Conservation (phyloP, 2,329 filamentous ascomycete species). For the Pseudogymnoascus sp. region DNA sequence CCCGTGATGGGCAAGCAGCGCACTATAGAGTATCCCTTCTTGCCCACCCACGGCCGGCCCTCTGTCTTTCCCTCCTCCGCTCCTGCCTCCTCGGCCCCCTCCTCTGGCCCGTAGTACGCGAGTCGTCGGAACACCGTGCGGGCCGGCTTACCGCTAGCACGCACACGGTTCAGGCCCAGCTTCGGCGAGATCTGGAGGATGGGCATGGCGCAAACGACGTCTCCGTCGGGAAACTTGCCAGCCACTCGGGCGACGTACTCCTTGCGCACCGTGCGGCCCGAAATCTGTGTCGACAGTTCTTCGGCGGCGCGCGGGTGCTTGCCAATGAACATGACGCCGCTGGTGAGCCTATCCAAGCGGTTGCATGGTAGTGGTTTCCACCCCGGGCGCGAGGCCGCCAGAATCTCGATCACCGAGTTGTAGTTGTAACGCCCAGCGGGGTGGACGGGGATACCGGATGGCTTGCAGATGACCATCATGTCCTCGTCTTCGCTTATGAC, state of each 20-base stretch:
- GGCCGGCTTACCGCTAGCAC: slow-evolving; percentile 83
- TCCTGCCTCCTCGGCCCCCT: slow-evolving; percentile 15
- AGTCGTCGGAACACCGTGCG: slow-evolving; percentile 84
- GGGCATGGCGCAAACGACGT: slow-evolving; percentile 86
- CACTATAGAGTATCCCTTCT: slow-evolving; percentile 84
- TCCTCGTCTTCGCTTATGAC: slow-evolving; percentile 87
- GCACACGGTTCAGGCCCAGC: slow-evolving; percentile 85
- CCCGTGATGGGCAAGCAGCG: slow-evolving; percentile 89
- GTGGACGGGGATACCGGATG: slow-evolving; percentile 88
- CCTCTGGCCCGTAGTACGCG: slow-evolving; percentile 70
- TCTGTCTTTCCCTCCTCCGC: slow-evolving; percentile 19
- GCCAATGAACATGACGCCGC: slow-evolving; percentile 95
- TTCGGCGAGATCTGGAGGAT: slow-evolving; percentile 93
- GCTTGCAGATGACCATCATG: slow-evolving; percentile 95
- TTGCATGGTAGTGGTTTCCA: slow-evolving; percentile 69
- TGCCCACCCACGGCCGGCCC: slow-evolving; percentile 37
- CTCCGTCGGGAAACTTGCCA: slow-evolving; percentile 83
- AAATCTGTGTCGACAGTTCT: slow-evolving; percentile 65
- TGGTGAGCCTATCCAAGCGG: slow-evolving; percentile 85
- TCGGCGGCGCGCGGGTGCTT: slow-evolving; percentile 78
- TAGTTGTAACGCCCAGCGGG: slow-evolving; percentile 91
- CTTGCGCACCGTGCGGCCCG: slow-evolving; percentile 75
- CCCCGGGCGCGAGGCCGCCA: slow-evolving; percentile 62
- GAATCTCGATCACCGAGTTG: slow-evolving; percentile 90
- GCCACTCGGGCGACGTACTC: slow-evolving; percentile 91